Evolutionary conservation across 371 early-diverging fungal species (phyloP), one percentile per base, ranked within the genome.

Genomic region (Cokeromyces recurvatus): DNA sequence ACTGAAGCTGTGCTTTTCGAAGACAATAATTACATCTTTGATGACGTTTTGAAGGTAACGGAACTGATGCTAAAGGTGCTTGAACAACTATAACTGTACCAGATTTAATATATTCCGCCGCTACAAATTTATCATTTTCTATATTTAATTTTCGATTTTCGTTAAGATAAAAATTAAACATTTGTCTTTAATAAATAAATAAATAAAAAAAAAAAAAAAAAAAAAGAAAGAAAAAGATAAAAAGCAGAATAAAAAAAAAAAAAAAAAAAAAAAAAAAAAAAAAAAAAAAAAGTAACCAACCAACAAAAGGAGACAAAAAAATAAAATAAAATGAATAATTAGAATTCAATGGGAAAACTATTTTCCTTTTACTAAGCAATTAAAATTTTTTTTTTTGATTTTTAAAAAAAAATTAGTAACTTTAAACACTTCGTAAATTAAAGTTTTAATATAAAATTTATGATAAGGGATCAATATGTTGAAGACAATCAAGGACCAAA

Each of bases 21-120:
- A 73, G 45, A 55, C 74, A 73, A 43, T 63, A 65, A 35, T 73
- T 73, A 32, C 74, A 73, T 24, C 67, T 48, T 22, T 73, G 58
- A 25, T 59, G 65, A 21, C 74, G 60, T 43, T 63, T 61, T 2
- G 65, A 38, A 24, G 74, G 74, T 32, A 61, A 45, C 19, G 74
- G 74, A 6, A 73, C 62, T 6, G 59, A 61, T 2, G 62, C 64
- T n/a, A 72, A 40, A 20, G 68, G 50, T 25, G 59, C 50, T 41
- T 70, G 61, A 21, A 57, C 36, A 37, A 70, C 38, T 16, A 70
- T 29, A 0, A 46, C 51, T 3, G 66, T 40, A n/a, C 66, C 70
- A 2, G 66, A 23, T 37, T 51, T 43, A 19, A 58, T 45, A 10
- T 39, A 41, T 46, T 53, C 40, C 2, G 59, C 27, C 1, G 54